Base-by-base conservation (phyloP, 2,329 filamentous ascomycete species). In the Calonectria ilicicola region DNA sequence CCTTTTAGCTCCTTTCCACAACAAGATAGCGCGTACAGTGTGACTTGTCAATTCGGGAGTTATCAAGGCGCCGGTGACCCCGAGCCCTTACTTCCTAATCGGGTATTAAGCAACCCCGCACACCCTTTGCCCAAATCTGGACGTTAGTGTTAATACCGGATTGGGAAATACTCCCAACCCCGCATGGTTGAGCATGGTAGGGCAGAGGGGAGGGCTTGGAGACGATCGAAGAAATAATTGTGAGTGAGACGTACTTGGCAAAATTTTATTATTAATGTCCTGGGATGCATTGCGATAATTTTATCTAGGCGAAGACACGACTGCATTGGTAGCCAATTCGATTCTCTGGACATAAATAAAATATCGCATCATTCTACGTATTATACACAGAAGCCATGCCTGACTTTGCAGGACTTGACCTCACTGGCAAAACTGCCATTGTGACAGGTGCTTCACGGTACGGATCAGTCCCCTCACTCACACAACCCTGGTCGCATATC, bases 341-440 rank as follows among this genome's bases (percentile, higher is more conserved):
- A 44, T 8, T 44, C n/a, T 7, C 15, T 2, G 15, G 40, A 32
- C 29, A 32, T 2, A 44, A 44, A 44, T 19, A 19, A 7, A 44
- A 5, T 17, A 19, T 44, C n/a, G 4, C 17, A 44, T 14, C 15
- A 44, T n/a, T 44, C 4, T 51, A 32, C 29, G 9, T 32, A 32
- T 9, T 32, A 32, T 15, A 42, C 2, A 44, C 15, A 5, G 19
- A 15, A 32, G 29, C 29, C 35, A 72, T 72, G 46, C 23, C 38
- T 58, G 76, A 68, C 58, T 74, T 79, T 29, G 73, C 44, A 1
- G 79, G 77, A 32, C 70, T 80, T 17, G 76, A 77, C 5, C 69
- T 80, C 12, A 64, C 67, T 1, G 78, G 79, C 67, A 80, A 80
- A 70, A 72, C 70, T 26, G 79, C 78, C 66, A 76, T 79, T 2